Conservation (phyloP, 2,329 filamentous ascomycete genomes). For the Stachybotrys chlorohalonatus region DNA sequence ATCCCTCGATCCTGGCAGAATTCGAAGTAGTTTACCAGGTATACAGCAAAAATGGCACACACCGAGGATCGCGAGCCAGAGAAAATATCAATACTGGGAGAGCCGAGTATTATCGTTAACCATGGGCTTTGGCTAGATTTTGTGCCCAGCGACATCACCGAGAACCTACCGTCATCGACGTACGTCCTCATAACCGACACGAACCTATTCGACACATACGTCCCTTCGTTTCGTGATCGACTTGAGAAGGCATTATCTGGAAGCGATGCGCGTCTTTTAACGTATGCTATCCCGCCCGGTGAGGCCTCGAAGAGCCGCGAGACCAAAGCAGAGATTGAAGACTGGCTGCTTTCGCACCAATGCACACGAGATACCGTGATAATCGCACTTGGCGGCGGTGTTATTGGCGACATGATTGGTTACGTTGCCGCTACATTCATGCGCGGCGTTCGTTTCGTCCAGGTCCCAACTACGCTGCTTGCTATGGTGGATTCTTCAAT, state of each 20-base stretch:
- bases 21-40: too few species aligned
- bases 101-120: constrained; percentile 85
- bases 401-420: constrained; percentile 96
- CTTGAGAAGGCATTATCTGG: constrained; percentile 20
- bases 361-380: constrained; percentile 94
- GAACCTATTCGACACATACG: constrained; percentile 75
- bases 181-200: constrained; percentile 97
- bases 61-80: constrained; percentile 30
- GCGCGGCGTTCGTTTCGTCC: constrained; percentile 91
- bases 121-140: constrained; percentile 82
- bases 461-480: constrained; percentile 89
- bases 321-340: constrained; percentile 92
- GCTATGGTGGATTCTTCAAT: constrained; percentile 99
- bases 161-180: constrained; percentile 72
- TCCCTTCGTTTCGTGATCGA: constrained; percentile 57
- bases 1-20: neutral
- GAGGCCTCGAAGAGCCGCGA: constrained; percentile 89
- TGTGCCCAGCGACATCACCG: constrained; percentile 71
- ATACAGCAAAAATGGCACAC: constrained; percentile 14
- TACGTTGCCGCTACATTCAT: constrained; percentile 98
- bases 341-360: constrained; percentile 89
- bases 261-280: constrained; percentile 58
- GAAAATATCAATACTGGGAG: constrained; percentile 72
- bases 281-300: constrained; percentile 79
- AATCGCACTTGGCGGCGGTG: constrained; percentile 87